Evolutionary conservation across 2,329 filamentous ascomycete genomes (phyloP).

Genomic region (Bipolaris zeicola): DNA sequence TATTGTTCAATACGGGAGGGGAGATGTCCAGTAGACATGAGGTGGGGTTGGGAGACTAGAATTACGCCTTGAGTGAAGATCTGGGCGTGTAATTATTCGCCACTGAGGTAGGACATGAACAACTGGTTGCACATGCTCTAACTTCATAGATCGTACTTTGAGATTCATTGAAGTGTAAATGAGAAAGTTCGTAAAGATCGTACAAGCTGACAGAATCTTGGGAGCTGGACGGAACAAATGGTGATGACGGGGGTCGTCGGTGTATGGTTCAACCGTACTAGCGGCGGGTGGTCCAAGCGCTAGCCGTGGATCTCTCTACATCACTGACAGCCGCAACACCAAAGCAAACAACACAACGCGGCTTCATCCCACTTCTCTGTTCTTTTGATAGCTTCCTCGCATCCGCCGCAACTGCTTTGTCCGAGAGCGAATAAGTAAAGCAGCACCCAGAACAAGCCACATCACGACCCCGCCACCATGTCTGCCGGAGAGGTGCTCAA

Average conservation of each 20-base stretch:
- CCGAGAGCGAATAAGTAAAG: neutral
- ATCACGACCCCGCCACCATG: conserved; percentile 60
- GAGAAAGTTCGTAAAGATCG: neutral
- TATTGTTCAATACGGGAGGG: too few relatives aligned
- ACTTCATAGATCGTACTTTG: too few relatives aligned
- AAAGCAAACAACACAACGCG: conserved; percentile 19
- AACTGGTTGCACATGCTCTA: too few relatives aligned
- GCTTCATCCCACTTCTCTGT: conserved; percentile 9
- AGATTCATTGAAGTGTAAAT: neutral
- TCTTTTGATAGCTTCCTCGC: neutral
- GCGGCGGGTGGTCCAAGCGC: conserved; percentile 15
- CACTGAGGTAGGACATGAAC: neutral
- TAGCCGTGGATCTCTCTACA: conserved; percentile 20
- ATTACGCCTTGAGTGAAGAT: too few relatives aligned
- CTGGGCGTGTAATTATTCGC: neutral
- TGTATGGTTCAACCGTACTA: conserved; percentile 16
- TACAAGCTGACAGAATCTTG: neutral
- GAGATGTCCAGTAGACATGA: too few relatives aligned
- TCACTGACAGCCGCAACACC: conserved; percentile 25
- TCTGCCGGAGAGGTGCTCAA: conserved; percentile 79
- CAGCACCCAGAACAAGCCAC: conserved; percentile 1
- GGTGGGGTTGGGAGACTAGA: too few relatives aligned
- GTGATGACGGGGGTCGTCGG: conserved; percentile 10
- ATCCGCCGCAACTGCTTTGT: conserved; percentile 2
- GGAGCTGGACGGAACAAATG: neutral